Percentiles rank a stretch among this genome's conserved stretches.
phyloP scores from a whole-genome alignment of 768 basidiomycete species.

The Glaciozyma antarctica region DNA sequence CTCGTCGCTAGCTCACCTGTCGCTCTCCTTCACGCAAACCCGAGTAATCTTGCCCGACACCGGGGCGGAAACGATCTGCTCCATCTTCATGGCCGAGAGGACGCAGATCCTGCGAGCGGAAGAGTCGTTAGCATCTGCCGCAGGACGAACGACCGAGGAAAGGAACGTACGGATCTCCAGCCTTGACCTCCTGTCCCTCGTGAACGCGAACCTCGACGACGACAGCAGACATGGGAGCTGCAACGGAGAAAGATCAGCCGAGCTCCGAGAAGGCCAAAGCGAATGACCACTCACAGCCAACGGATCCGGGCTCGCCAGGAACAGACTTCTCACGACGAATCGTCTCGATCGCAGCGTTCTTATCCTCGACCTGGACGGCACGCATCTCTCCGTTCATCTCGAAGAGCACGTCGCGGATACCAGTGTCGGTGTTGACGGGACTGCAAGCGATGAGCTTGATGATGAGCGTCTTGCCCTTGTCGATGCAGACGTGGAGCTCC shows the following conservation, averaged over 20 bases:
- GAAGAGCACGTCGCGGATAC: conserved; percentile 94
- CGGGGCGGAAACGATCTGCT: conserved; percentile 89
- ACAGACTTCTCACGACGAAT: conserved; percentile 87
- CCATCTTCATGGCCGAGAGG: conserved; percentile 58
- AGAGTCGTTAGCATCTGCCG: background rate
- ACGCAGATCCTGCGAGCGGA: background rate
- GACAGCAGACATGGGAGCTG: conserved; percentile 51
- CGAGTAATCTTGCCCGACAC: conserved; percentile 95
- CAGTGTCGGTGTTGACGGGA: conserved; percentile 79
- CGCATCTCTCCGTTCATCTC: conserved; percentile 67
- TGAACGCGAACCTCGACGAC: conserved; percentile 97
- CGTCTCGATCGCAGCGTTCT: conserved; percentile 91
- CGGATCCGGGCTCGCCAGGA: conserved; percentile 75
- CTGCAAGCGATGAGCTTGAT: conserved; percentile 92
- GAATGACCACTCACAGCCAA: conserved; percentile 52
- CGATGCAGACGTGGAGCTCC: conserved; percentile 55
- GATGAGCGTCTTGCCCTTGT: conserved; percentile 92
- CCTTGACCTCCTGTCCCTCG: conserved; percentile 95
- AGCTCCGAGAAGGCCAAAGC: background rate
- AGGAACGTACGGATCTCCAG: conserved; percentile 86
- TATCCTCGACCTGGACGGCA: conserved; percentile 90
- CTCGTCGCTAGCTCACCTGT: conserved; percentile 46
- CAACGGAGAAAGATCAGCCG: background rate
- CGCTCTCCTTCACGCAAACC: conserved; percentile 82
- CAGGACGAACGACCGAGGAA: conserved; percentile 30